Evolutionary conservation across 345 rosid genomes (phyloP), one percentile per base, ranked within the genome.

Genomic region (Acer saccharum): DNA sequence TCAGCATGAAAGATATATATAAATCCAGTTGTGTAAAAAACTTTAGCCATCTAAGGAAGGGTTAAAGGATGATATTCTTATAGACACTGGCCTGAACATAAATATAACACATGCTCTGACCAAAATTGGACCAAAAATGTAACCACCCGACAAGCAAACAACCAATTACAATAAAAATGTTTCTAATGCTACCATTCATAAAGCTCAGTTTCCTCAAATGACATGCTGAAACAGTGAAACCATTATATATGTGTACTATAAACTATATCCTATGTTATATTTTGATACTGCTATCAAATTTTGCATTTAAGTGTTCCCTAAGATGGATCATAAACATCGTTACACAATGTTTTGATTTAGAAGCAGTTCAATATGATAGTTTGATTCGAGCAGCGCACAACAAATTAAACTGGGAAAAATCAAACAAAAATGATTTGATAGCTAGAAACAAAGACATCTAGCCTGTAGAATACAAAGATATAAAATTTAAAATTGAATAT

Each of bases 301-400:
- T 44, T 66, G 12, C 65, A 39, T 60, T 20, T 14, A 13, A 72
- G 27, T 14, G 7, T 41, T 64, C 57, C 43, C 58, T 29, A 67
- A 52, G 18, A 76, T 41, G 61, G 57, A 72, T 76, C 18, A 46
- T 20, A 46, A 70, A 61, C 52, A 75, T 52, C 13, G 17, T 65
- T 48, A 50, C 39, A 52, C 20, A 10, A 29, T 29, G 55, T 29
- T 23, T 73, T 62, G 64, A 20, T 60, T 17, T n/a, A 21, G 21
- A 3, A 14, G 32, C 44, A 23, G 12, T 20, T 32, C 10, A 72
- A n/a, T 35, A 41, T 60, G 64, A 35, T 39, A 52, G 2, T 44
- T 14, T 17, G 43, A 63, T 73, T 73, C 44, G 0, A 60, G 21
- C 17, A 73, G 21, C 4, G 4, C 7, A 18, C 21, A 20, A n/a